phyloP scores from a whole-genome alignment of 164 flowering plant species.

The Platanus orientalis region DNA sequence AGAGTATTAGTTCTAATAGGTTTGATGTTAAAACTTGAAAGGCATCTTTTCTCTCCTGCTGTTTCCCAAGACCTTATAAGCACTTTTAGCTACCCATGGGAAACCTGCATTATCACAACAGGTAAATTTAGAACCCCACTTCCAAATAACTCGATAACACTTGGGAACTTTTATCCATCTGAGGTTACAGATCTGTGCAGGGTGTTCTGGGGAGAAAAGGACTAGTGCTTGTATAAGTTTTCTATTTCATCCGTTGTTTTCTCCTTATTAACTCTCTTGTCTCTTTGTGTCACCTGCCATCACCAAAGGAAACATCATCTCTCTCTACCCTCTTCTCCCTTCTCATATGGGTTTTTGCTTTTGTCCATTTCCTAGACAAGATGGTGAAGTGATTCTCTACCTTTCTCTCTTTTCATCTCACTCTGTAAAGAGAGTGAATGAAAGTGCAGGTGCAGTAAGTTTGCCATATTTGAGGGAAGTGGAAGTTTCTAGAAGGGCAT shows the following conservation, averaged over 20 bases:
- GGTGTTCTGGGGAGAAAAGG: constrained; percentile 26
- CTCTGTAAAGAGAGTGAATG: constrained; percentile 7
- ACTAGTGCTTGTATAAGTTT: constrained; percentile 30
- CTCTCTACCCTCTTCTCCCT: not conserved
- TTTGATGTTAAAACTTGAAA: too few relatives aligned
- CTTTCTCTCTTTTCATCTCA: constrained; percentile 10
- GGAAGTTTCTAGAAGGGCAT: constrained; percentile 46
- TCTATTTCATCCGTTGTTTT: constrained; percentile 51
- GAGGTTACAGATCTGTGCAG: constrained; percentile 21
- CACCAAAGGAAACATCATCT: constrained; percentile 22
- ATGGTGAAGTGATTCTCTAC: constrained; percentile 10
- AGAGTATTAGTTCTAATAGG: too few relatives aligned
- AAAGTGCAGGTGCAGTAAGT: constrained; percentile 38
- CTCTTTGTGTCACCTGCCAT: constrained; percentile 20
- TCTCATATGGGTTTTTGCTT: constrained; percentile 8
- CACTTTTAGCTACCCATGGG: not conserved
- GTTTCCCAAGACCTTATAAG: too few relatives aligned
- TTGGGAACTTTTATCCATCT: constrained; percentile 9
- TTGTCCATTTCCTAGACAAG: constrained; percentile 20
- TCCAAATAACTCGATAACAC: not conserved
- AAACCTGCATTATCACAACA: not conserved
- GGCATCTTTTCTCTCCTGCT: too few relatives aligned
- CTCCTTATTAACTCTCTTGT: constrained; percentile 27
- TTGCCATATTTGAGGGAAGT: constrained; percentile 27
- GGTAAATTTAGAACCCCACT: not conserved